Evolutionary conservation across 2,329 filamentous ascomycete genomes (phyloP).

Genomic region (Epichloe hybrida): DNA sequence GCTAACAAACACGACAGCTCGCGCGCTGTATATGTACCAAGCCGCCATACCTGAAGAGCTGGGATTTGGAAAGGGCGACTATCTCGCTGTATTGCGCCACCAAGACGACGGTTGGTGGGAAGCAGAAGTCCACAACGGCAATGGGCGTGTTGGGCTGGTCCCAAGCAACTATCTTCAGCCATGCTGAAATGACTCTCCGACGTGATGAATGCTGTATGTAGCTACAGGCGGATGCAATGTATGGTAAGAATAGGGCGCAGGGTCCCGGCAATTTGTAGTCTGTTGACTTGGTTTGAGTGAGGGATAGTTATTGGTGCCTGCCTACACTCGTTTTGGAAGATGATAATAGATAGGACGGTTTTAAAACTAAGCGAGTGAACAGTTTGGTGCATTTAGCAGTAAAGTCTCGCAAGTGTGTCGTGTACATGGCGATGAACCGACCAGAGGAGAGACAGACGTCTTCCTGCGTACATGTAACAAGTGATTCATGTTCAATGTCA

Average conservation of each 20-base stretch:
- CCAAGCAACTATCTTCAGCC: conserved; percentile 55
- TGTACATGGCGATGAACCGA: no score
- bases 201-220: conserved; percentile 5
- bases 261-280: neutral
- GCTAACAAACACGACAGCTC: conserved; percentile 42
- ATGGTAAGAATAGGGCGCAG: neutral
- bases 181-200: conserved; percentile 17
- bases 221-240: neutral
- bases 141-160: conserved; percentile 46
- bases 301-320: neutral
- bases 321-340: neutral
- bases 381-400: no score
- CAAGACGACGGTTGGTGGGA: conserved; percentile 99
- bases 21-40: conserved; percentile 86
- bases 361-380: no score
- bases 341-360: neutral
- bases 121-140: conserved; percentile 69
- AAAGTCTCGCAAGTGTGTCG: no score
- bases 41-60: conserved; percentile 93
- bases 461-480: no score
- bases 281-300: neutral
- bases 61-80: conserved; percentile 82
- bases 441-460: no score
- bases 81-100: conserved; percentile 73
- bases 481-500: no score